These are phyloP conservation scores for Prunus davidiana DNA, from an alignment of 306 rosid genomes.

Conservation along the genomic window DNA sequence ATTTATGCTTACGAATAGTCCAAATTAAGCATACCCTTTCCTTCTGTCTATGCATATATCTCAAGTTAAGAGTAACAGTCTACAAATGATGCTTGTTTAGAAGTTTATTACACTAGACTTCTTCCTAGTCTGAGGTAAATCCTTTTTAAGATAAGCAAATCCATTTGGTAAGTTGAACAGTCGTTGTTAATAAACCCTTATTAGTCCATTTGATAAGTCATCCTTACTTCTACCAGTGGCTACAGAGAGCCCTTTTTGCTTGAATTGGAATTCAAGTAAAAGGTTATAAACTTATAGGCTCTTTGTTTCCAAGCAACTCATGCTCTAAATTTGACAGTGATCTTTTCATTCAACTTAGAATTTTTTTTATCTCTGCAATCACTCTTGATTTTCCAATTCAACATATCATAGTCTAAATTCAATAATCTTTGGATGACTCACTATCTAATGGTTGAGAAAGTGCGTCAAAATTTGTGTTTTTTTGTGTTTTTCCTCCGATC, in stretches of 20 bases:
- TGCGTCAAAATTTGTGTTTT: too few species aligned
- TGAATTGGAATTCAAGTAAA: conserved; percentile 73
- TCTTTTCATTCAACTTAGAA: conserved; percentile 5
- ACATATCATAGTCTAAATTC: conserved; percentile 3
- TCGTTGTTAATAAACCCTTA: conserved; percentile 11
- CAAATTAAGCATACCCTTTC: neutral
- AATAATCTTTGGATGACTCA: too few species aligned
- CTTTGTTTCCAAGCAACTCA: conserved; percentile 51
- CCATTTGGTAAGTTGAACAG: conserved; percentile 22
- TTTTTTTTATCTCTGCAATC: neutral
- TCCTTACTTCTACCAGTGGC: conserved; percentile 13
- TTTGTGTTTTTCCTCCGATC: too few species aligned
- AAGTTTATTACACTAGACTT: neutral
- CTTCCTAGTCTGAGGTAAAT: neutral
- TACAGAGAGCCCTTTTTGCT: conserved; percentile 32
- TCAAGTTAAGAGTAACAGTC: neutral
- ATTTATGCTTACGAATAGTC: neutral
- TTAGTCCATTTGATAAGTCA: conserved; percentile 20
- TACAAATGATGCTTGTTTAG: neutral
- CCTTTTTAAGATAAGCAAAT: conserved; percentile 17
- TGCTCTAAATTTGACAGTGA: conserved; percentile 32
- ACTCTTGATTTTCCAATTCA: neutral
- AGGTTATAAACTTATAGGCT: conserved; percentile 21
- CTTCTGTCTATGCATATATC: neutral
- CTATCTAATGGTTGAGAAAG: too few species aligned